Evolutionary conservation across 108 stramenopile genomes (phyloP), one percentile per base, ranked within the genome.

Genomic region (Phaeodactylum tricornutum): DNA sequence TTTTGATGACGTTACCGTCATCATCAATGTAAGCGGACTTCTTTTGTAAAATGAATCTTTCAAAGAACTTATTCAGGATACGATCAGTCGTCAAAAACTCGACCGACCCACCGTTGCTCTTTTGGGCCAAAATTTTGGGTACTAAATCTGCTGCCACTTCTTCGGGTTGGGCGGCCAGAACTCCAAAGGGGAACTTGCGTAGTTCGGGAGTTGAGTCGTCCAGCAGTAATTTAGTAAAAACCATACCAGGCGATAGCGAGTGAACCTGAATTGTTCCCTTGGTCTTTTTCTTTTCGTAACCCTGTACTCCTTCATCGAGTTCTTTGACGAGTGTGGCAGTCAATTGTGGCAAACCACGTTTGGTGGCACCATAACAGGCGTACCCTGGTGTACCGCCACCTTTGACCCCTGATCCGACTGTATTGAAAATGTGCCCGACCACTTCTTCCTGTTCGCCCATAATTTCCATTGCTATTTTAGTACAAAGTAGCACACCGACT

Each of bases 331-430:
- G 67, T 61, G 65, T 79, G 21, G 68, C 84, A 26, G 87, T 89
- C 42, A 93, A 54, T 53, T 93, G 92, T 22, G 92, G 92, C 20
- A 93, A 64, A 26, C 92, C 92, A 45, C 92, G 77, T 67, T 93
- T 93, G 24, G 92, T 88, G 17, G 87, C 87, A 55, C 92, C 92
- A 47, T 93, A 93, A 36, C 77, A 80, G 6, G 87, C 92, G 69
- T 93, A 93, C 50, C 92, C 92, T 3, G 92, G 92, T 21, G 92
- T 93, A 26, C 92, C 92, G 20, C 92, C 92, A 22, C 92, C 92
- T 53, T 88, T 86, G 19, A 93, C 92, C 32, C 92, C 92, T 50
- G 65, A 68, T 49, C 92, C 92, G 2, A 93, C 87, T 16, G 92
- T 93, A 51, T 93, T 89, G 69, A 88, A 93, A 69, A 93, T 84